Evolutionary conservation across 2,329 filamentous ascomycete species (phyloP), one percentile per base, ranked within the genome.

Genomic region (Penicillium palitans): DNA sequence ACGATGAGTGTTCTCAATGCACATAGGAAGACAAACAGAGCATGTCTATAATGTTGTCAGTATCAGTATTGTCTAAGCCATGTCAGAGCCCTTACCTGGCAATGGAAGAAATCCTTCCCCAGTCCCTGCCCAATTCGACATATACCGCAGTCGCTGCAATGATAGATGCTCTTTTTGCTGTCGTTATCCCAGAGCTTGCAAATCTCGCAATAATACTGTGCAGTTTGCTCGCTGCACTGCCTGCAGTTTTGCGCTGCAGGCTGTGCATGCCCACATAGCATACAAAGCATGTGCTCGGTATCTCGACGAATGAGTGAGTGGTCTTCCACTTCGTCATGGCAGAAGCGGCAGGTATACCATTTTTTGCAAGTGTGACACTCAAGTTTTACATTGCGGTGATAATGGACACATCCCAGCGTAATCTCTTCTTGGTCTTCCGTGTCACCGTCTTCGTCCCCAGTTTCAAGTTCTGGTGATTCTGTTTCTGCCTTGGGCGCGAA

Each of bases 181-280:
- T 97, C 90, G 70, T 98, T 92, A 70, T 98, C 93, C 95, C 95
- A 99, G 2, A 99, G 82, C 76, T 97, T 97, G 81, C 95, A 99
- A 55, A 95, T 89, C 54, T 87, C 84, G 77, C 95, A 99, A 72
- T 96, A 99, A 74, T 98, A 98, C 70, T 89, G 89, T 13, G 93
- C 92, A 7, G 91, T 86, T 58, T 87, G 84, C 65, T 87, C 86
- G 19, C 87, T 89, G 72, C 95, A 99, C 56, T 85, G 82, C 51
- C 83, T 81, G 73, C 95, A 99, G 52, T 85, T 82, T 62, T 96
- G 91, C 31, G 86, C 86, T 4, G 90, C 93, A 57, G 85, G 85
- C 69, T 99, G 95, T 2, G 95, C 88, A 56, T 89, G 91, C 7
- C 87, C 86, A 74, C 95, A 99, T 29, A 92, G 81, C 95, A 99